Percentiles rank a stretch among this genome's conserved stretches.
Evolutionary conservation across 1,139 yeast genomes (phyloP).

Genomic region (Arxiozyma slooffiae): DNA sequence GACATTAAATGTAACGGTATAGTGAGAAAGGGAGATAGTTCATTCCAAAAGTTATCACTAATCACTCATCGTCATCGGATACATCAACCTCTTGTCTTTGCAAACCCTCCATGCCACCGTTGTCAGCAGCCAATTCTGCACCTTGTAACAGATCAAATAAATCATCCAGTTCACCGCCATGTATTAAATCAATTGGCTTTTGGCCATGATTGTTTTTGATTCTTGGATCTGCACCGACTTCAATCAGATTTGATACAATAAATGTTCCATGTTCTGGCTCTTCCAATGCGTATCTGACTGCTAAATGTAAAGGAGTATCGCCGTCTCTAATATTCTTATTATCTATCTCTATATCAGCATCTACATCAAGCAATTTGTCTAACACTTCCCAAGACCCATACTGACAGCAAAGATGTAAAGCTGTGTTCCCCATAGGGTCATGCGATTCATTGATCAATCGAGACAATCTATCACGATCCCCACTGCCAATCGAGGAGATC

Average conservation of each 20-base stretch:
- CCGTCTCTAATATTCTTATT: constrained; percentile 57
- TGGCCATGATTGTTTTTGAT: constrained; percentile 49
- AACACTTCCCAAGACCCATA: constrained; percentile 82
- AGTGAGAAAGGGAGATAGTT: no score
- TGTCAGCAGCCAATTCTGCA: constrained; percentile 62
- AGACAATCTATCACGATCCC: constrained; percentile 43
- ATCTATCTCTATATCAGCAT: constrained; percentile 77
- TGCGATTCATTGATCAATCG: constrained; percentile 55
- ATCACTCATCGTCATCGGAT: constrained; percentile 4
- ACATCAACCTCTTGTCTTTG: constrained; percentile 22
- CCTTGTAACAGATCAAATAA: constrained; percentile 60
- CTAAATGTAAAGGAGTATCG: constrained; percentile 83
- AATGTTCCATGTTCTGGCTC: constrained; percentile 85
- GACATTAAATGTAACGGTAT: background rate
- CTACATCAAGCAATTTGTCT: constrained; percentile 73
- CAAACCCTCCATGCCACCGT: constrained; percentile 17
- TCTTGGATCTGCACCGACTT: constrained; percentile 84
- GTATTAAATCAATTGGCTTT: constrained; percentile 65
- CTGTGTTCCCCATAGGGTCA: constrained; percentile 76
- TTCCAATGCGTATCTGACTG: constrained; percentile 61
- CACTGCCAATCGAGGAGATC: constrained; percentile 35
- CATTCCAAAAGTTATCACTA: background rate
- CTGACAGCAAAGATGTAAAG: constrained; percentile 72
- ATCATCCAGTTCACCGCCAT: constrained; percentile 39
- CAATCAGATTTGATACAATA: constrained; percentile 69